Base-by-base conservation (phyloP, 2,329 filamentous ascomycete genomes). In the Epicoccum sorghinum region DNA sequence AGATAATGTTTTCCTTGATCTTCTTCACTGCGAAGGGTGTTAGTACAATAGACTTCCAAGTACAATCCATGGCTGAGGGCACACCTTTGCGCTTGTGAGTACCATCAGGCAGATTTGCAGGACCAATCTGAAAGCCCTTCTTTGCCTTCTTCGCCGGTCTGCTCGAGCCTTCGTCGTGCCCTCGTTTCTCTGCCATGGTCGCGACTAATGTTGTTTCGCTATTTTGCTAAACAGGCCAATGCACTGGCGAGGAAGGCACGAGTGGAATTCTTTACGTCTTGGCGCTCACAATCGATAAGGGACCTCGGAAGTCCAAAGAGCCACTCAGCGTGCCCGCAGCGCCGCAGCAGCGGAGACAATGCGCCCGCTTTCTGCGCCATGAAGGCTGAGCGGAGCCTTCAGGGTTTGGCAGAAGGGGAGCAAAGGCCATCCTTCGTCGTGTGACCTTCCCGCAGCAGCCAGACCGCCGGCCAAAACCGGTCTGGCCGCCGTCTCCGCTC, bases 31-130 rank as follows among this genome's bases (percentile, higher is more conserved):
- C 32, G 14, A 9, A 14, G 8, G 18, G 8, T 39, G 44, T 62
- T 44, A 65, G 42, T 24, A 51, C 35, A 3, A 1, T 4, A 18
- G n/a, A 1, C 13, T 5, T n/a, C 13, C 5, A 4, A 13, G 32
- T 33, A 9, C 7, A 12, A 24, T 5, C 1, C 4, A 27, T 7
- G 9, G 8, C 22, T 24, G 14, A 12, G n/a, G 4, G 40, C 58
- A 38, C 68, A 87, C 86, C 82, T 80, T 96, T 96, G 66, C 93
- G 87, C 68, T 86, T 86, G 83, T 95, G 91, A 22, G 89, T 88
- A 50, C 93, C 93, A 73, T 97, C 93, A 36, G 93, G 93, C 24
- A 98, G 81, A 73, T 97, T 96, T 33, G 89, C 89, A 27, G 93
- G 93, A 0, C 93, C 93, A 52, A 97, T 89, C 36, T 84, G 84